phyloP scores from a whole-genome alignment of 2,329 filamentous ascomycete species.

The Ophiostoma sp. region DNA sequence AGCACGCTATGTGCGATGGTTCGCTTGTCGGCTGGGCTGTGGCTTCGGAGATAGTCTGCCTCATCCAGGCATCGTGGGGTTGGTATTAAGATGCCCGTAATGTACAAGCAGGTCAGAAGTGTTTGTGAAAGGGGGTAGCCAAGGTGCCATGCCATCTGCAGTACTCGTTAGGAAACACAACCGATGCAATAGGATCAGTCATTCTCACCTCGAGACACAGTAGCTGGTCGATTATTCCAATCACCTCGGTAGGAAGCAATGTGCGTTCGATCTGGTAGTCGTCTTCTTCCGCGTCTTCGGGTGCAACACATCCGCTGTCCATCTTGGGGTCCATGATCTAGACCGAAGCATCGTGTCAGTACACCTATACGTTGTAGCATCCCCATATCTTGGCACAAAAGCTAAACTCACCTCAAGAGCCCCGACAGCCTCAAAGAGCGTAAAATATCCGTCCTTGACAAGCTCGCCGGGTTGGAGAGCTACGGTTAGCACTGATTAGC shows the following conservation, averaged over 20 bases:
- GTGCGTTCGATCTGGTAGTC: constrained; percentile 64
- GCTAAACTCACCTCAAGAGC: constrained; percentile 59
- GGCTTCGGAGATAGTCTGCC: constrained; percentile 52
- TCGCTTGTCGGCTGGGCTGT: not conserved
- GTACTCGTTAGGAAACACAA: constrained; percentile 1
- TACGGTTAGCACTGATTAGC: constrained; percentile 34
- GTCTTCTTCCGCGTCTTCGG: constrained; percentile 77
- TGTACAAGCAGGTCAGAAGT: constrained; percentile 84
- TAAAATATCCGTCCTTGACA: constrained; percentile 90
- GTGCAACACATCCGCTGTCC: constrained; percentile 79
- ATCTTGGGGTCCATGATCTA: constrained; percentile 99
- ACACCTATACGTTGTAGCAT: not conserved
- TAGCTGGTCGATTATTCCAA: constrained; percentile 92
- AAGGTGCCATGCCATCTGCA: constrained; percentile 91
- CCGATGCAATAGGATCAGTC: not conserved
- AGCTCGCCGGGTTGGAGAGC: constrained; percentile 74
- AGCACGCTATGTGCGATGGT: constrained; percentile 51
- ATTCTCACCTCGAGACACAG: constrained; percentile 72
- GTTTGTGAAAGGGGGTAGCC: constrained; percentile 96
- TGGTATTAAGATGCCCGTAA: constrained; percentile 75
- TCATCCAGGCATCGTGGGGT: constrained; percentile 58
- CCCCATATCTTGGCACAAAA: no score
- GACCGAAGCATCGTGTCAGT: not conserved
- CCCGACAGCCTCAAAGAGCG: constrained; percentile 87
- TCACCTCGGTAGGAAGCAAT: constrained; percentile 69